Base-by-base conservation (phyloP, 129 eudicot species). In the Artemisia argyi region DNA sequence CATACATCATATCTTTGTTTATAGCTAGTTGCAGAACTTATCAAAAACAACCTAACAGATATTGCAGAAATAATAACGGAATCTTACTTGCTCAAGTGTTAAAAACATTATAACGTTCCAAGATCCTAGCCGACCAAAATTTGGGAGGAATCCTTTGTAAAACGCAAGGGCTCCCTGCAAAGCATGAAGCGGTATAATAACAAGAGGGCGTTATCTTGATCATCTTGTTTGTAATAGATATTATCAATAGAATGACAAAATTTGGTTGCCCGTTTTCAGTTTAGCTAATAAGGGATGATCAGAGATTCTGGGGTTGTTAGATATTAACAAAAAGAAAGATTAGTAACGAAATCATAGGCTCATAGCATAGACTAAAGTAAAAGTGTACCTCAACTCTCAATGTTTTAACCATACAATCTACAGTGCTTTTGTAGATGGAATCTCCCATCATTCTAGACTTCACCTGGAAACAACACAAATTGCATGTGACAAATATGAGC, bases 401-500 rank as follows among this genome's bases (percentile, higher is more conserved):
- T 49, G 96, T 92, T 84, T 82, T 88, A 71, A 86, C 69, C 79
- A 88, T 84, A 82, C 97, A 92, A 67, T 92, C 97, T 13, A 86
- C 22, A 26, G 88, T 79, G 79, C 87, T 84, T 85, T 73, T 86
- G 85, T 88, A 92, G 66, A 76, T 78, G 9, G 96, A 84, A 61
- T 86, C 97, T 65, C 97, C 97, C 97, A 92, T 92, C 97, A 92
- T 88, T 86, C 97, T 88, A 58, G 97, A 92, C 80, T 92, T 92
- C 59, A 92, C 94, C 97, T 92, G 86, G 50, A 88, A 77, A 54
- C 18, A 66, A 55, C 20, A 2, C 11, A 70, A 18, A 18, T 70
- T 17, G 53, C 74, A 55, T 53, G 28, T 52, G 50, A 51, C 20
- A 49, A 22, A 47, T 66, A 20, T 56, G 61, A 17, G 61, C 61